Evolutionary conservation across 371 early-diverging fungal genomes (phyloP), one percentile per base, ranked within the genome.

Genomic region (Coemansia sp.): DNA sequence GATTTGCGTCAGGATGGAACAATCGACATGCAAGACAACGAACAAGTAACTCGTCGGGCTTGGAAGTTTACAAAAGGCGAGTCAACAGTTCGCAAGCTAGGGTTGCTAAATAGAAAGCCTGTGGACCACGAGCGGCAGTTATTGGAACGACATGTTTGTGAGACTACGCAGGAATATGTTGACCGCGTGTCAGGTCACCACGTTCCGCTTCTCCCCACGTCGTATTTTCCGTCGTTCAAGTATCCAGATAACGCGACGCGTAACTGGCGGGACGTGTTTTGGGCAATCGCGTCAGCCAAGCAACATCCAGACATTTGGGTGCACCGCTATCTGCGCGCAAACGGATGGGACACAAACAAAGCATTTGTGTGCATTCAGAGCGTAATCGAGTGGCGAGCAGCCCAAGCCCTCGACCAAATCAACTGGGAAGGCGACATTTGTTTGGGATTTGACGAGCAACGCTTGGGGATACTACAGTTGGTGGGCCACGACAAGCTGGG

Each of bases 241-340:
- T 56, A 72, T 11, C 73, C 64, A 1, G 23, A 23, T 21, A 64
- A n/a, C 3, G 57, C 63, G 39, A 72, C 75, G 0, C 62, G 75
- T 12, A 61, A 67, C 15, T 24, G 67, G 29, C 19, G 51, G n/a
- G 75, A 75, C 19, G 53, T 56, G 4, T 75, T 75, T 39, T 75
- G 75, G 75, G 29, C 21, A 26, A 28, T 63, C 0, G 63, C 52
- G 4, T 63, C 75, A 5, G 54, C 56, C 57, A 75, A 75, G 54
- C 56, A 55, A 39, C 75, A 75, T 28, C 75, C 75, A 1, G 75
- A 75, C 48, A 61, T 72, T 29, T 72, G 73, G 75, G 41, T 75
- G 12, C 68, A 71, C 36, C 39, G 75, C 29, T 71, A 58, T 26
- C 29, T 75, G 52, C 39, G 72, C 23, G 51, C 67, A 2, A 29